Percentiles rank a stretch among this genome's conserved stretches.
These are phyloP conservation scores for Jackrogersella multiformis DNA, from an alignment of 495 filamentous ascomycete species.

Conservation along the genomic window DNA sequence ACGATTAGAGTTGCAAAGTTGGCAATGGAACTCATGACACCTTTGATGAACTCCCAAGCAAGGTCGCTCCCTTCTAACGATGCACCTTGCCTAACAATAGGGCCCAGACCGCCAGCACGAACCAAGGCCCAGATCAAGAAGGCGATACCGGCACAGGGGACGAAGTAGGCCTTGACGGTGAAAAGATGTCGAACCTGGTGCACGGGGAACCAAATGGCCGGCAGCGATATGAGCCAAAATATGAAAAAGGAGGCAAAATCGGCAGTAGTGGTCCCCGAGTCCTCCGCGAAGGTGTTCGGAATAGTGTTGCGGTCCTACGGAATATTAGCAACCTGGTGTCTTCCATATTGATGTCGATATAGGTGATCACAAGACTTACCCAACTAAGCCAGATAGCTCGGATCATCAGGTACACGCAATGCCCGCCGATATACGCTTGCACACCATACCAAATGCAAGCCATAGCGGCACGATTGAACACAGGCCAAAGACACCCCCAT, in stretches of 20 bases:
- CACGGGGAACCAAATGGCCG: constrained; percentile 85
- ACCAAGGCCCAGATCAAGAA: constrained; percentile 93
- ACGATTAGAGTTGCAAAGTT: constrained; percentile 92
- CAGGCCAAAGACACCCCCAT: constrained; percentile 89
- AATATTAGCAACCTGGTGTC: constrained; percentile 17
- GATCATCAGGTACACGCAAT: constrained; percentile 85
- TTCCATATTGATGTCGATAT: not conserved
- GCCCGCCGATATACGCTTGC: constrained; percentile 84
- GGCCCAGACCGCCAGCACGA: constrained; percentile 83
- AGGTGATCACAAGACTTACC: constrained; percentile 40
- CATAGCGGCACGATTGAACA: constrained; percentile 90
- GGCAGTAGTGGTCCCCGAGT: constrained; percentile 76
- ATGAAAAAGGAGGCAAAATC: constrained; percentile 84
- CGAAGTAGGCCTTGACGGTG: constrained; percentile 88
- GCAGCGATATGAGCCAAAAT: constrained; percentile 83
- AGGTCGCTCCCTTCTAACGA: constrained; percentile 72
- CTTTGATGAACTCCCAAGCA: constrained; percentile 83
- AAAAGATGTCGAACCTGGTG: constrained; percentile 85
- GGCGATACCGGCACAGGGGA: constrained; percentile 81
- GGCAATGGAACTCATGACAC: constrained; percentile 88
- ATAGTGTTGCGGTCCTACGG: constrained; percentile 59
- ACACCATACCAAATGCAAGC: constrained; percentile 90
- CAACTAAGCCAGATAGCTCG: constrained; percentile 76
- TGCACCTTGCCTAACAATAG: constrained; percentile 78
- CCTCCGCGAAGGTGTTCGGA: constrained; percentile 71